A percentile compares a stretch with the other conserved stretches of the same genome.
These are phyloP conservation scores for Isochrysis galbana DNA, from an alignment of 78 protist genomes.

Conservation along the genomic window DNA sequence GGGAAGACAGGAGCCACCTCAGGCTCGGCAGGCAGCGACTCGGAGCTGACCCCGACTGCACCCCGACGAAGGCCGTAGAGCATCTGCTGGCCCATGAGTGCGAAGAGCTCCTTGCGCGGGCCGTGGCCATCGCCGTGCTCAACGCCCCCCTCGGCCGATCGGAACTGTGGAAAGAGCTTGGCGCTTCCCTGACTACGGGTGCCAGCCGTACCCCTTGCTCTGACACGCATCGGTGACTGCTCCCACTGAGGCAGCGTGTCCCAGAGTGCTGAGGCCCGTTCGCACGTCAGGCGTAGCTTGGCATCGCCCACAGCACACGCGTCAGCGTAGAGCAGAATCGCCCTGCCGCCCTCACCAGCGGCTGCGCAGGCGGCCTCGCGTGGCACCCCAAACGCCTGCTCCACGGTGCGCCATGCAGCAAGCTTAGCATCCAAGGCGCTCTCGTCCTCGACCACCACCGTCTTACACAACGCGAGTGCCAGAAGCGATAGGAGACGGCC, in stretches of 20 bases:
- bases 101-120: conserved; percentile 16
- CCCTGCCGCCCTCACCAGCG: neutral
- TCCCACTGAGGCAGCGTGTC: neutral
- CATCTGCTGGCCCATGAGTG: neutral
- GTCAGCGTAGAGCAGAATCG: neutral
- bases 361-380: neutral
- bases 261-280: neutral
- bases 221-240: neutral
- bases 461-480: neutral
- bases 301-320: neutral
- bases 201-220: neutral
- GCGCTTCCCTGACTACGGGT: neutral
- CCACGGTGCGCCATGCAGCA: neutral
- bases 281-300: neutral
- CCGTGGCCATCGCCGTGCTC: conserved; percentile 13
- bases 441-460: neutral
- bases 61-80: neutral
- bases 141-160: neutral
- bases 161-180: conserved; percentile 5
- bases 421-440: neutral
- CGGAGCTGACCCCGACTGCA: no score
- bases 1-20: neutral
- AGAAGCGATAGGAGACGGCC: neutral
- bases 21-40: no score
- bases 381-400: neutral